Evolutionary conservation across 2,329 filamentous ascomycete species (phyloP).

Genomic region (Esteya vermicola): DNA sequence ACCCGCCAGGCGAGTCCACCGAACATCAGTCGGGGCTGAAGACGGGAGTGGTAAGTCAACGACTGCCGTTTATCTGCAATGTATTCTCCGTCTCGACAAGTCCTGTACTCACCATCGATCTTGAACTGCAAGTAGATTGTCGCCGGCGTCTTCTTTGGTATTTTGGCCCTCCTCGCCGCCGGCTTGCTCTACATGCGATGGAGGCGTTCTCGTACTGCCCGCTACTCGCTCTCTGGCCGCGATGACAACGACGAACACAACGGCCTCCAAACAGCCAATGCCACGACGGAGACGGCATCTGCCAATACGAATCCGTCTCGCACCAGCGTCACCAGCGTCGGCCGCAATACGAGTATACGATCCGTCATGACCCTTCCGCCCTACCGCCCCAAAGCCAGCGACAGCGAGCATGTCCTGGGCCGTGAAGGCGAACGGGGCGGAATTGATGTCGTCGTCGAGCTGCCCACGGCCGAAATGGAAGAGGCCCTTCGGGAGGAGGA

Average conservation of each 20-base stretch:
- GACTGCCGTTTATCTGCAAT: no score
- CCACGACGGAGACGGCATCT: neutral
- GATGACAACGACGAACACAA: constrained; percentile 12
- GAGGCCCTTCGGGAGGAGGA: constrained; percentile 70
- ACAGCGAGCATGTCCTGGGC: constrained; percentile 69
- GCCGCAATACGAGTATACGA: constrained; percentile 73
- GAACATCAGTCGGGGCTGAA: no score
- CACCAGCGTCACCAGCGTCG: constrained; percentile 29
- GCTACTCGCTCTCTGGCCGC: constrained; percentile 12
- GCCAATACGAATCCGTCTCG: neutral
- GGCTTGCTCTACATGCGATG: constrained; percentile 4
- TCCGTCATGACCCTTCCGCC: constrained; percentile 90
- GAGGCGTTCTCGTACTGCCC: neutral
- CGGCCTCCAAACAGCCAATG: neutral
- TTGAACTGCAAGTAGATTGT: neutral
- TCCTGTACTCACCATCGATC: no score
- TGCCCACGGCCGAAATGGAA: constrained; percentile 66
- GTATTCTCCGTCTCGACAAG: no score
- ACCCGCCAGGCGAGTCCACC: no score
- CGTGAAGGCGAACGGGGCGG: constrained; percentile 84
- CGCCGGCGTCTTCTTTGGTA: neutral
- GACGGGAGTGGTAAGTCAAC: no score
- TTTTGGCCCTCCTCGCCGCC: neutral
- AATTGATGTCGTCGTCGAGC: constrained; percentile 80
- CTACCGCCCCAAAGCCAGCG: constrained; percentile 59